A percentile compares a stretch with the other conserved stretches of the same genome.
Evolutionary conservation across 148 eudicot species (phyloP).

Genomic region (Oxyria digyna): DNA sequence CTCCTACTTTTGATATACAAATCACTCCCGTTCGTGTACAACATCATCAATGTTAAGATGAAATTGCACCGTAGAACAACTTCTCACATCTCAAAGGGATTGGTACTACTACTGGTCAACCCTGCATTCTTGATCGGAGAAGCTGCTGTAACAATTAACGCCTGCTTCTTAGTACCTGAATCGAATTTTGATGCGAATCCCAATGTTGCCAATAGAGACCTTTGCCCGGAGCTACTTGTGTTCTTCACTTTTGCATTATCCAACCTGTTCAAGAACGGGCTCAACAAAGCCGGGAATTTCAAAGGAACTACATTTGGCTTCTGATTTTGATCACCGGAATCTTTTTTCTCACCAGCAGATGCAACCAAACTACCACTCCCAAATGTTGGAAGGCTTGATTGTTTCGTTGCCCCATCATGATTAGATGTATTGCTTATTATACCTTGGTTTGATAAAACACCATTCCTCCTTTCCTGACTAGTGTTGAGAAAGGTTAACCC

Average conservation of each 20-base stretch:
- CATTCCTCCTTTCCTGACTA: slow-evolving; percentile 20
- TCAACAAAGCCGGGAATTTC: background rate
- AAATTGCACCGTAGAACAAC: no score
- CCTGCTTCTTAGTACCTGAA: background rate
- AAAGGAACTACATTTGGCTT: slow-evolving; percentile 2
- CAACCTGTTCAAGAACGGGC: background rate
- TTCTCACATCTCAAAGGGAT: background rate
- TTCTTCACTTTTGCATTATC: slow-evolving; percentile 1
- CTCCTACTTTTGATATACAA: no score
- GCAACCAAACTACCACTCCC: background rate
- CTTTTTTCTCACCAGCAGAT: background rate
- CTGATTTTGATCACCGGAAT: no score
- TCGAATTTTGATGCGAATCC: background rate
- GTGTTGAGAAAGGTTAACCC: slow-evolving; percentile 51
- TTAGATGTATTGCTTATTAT: background rate
- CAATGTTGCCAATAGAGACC: slow-evolving; percentile 2
- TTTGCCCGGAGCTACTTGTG: background rate
- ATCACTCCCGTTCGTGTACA: no score
- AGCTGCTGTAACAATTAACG: background rate
- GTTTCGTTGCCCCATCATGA: background rate
- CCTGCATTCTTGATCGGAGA: background rate
- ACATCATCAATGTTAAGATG: no score
- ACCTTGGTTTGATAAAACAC: slow-evolving; percentile 12
- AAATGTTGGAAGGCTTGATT: background rate
- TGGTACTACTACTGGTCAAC: background rate